Base-by-base conservation (phyloP, 495 filamentous ascomycete species). In the Aspergillus affinis region DNA sequence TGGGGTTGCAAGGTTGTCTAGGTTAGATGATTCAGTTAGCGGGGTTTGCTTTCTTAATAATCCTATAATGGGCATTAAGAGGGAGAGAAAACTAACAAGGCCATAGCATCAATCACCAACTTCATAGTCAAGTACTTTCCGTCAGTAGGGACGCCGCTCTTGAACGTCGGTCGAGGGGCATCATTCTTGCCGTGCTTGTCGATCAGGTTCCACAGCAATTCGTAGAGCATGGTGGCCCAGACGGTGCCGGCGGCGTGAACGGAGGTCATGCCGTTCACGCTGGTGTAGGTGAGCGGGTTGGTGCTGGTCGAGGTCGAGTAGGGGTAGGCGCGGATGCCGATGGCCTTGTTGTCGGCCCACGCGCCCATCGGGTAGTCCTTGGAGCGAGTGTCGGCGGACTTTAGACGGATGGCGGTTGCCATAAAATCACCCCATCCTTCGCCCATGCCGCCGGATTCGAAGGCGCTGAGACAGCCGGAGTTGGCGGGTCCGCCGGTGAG, bases 341-440 rank as follows among this genome's bases (percentile, higher is more conserved):
- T 63, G 0, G 67, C 47, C 55, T 74, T 57, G 64, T 74, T 72
- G 61, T 64, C 64, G 1, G 77, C 75, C 81, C 61, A 81, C 77
- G 51, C 71, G 72, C 53, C 78, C 78, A 63, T 58, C 44, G 67
- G 60, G 65, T 81, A 83, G 64, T 77, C 63, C 1, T 69, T 82
- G 12, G 63, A 47, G 29, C 78, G 78, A 0, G 75, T 82, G 58
- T 82, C 80, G 21, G 18, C 30, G 17, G 74, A 27, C 73, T 81
- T 78, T 57, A 82, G 67, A 49, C 79, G 75, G 63, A 82, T 78
- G 19, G 79, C 78, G 0, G 76, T 80, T 7, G 76, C 78, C 66
- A 76, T 77, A 71, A 81, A 82, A 63, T 84, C 81, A 26, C 77
- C 70, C 82, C 82, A 83, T 47, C 82, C 82, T 58, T 83, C 82